A percentile compares a stretch with the other conserved stretches of the same genome.
Conservation (phyloP, 2,329 filamentous ascomycete species). For the Fusarium sp. region DNA sequence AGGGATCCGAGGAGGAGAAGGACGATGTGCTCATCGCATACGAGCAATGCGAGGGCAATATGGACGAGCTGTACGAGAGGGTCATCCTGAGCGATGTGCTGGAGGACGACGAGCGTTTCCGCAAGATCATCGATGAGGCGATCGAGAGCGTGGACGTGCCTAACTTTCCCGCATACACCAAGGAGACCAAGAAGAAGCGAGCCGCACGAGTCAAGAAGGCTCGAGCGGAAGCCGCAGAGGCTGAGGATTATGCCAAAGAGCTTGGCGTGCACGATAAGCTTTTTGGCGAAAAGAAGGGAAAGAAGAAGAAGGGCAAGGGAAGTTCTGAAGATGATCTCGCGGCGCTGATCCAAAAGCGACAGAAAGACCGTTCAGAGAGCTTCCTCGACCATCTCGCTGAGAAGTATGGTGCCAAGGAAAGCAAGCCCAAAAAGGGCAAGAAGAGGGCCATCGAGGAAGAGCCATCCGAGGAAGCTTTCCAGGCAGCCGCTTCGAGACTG, state of each 20-base stretch:
- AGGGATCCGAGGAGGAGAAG: conserved; percentile 86
- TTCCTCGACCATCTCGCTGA: conserved; percentile 82
- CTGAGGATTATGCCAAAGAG: conserved; percentile 80
- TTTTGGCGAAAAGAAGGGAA: conserved; percentile 66
- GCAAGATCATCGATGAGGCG: conserved; percentile 82
- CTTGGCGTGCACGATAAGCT: conserved; percentile 79
- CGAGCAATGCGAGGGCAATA: conserved; percentile 76
- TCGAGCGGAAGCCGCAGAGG: conserved; percentile 76
- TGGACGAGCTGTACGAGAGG: conserved; percentile 81
- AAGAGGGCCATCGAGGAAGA: conserved; percentile 70
- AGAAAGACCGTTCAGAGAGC: conserved; percentile 68
- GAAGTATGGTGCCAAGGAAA: conserved; percentile 72
- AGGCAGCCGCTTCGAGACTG: conserved; percentile 66
- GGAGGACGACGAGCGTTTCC: conserved; percentile 88
- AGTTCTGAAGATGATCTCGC: conserved; percentile 69
- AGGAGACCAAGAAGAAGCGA: conserved; percentile 77
- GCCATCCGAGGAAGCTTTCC: conserved; percentile 71
- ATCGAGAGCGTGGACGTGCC: conserved; percentile 78
- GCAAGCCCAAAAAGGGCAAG: conserved; percentile 64
- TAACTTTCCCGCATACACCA: conserved; percentile 75
- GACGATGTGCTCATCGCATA: conserved; percentile 83
- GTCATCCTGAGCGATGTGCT: conserved; percentile 90
- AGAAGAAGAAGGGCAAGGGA: conserved; percentile 55
- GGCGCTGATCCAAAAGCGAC: conserved; percentile 80
- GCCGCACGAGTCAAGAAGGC: conserved; percentile 71